These are phyloP conservation scores for Kluyveromyces wickerhamii DNA, from an alignment of 805 yeast species.

Conservation along the genomic window DNA sequence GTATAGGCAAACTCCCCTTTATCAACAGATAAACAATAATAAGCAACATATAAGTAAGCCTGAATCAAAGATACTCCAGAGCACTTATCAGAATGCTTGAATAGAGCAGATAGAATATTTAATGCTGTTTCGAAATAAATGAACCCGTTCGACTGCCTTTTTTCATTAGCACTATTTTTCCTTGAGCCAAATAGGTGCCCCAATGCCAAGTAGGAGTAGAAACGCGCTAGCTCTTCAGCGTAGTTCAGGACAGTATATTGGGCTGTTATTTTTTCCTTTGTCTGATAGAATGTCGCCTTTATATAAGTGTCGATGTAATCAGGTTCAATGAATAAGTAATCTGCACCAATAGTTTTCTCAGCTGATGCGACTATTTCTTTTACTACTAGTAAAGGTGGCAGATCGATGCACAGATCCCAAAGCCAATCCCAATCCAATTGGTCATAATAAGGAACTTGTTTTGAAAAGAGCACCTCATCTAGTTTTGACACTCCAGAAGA, in stretches of 20 bases:
- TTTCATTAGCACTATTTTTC: conserved; percentile 5
- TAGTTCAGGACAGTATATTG: conserved; percentile 2
- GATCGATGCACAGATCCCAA: background rate
- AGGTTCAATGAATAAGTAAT: conserved; percentile 15
- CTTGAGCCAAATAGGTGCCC: conserved; percentile 13
- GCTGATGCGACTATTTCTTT: conserved; percentile 11
- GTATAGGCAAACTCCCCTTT: conserved; percentile 12
- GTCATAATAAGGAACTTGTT: background rate
- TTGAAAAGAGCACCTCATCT: background rate
- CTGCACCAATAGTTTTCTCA: conserved; percentile 13
- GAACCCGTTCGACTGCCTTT: conserved; percentile 10
- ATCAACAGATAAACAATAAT: conserved; percentile 14
- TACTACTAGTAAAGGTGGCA: conserved; percentile 12
- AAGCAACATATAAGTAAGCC: conserved; percentile 14
- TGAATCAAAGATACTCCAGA: conserved; percentile 11
- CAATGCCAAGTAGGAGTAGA: conserved; percentile 12
- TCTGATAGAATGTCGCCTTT: conserved; percentile 7
- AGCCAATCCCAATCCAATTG: background rate
- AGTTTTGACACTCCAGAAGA: conserved; percentile 6
- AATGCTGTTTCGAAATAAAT: conserved; percentile 11
- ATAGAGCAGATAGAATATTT: conserved; percentile 10
- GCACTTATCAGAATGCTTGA: conserved; percentile 11
- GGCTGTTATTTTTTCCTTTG: background rate
- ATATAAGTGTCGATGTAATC: conserved; percentile 8
- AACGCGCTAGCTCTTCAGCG: conserved; percentile 13